Conservation (phyloP, 2,329 filamentous ascomycete species). For the Capronia coronata region DNA sequence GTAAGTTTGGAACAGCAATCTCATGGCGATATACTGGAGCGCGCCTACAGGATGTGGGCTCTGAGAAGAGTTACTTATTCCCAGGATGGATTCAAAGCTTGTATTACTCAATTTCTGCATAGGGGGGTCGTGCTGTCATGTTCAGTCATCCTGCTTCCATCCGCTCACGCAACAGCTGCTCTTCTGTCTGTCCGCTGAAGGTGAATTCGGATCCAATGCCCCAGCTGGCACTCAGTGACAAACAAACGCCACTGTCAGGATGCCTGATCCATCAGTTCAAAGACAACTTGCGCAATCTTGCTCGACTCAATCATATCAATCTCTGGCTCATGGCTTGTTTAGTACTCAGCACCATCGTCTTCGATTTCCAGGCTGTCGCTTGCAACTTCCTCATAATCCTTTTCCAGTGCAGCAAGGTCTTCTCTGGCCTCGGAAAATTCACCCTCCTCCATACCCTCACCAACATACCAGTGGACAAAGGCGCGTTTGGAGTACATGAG, state of each 20-base stretch:
- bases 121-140: conserved; percentile 8
- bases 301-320: background rate
- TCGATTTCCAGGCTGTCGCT: conserved; percentile 58
- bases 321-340: background rate
- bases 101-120: conserved; percentile 16
- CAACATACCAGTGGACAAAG: conserved; percentile 71
- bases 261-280: background rate
- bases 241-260: background rate
- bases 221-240: background rate
- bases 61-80: no score
- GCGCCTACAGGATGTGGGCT: no score
- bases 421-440: conserved; percentile 84
- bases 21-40: no score
- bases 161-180: conserved; percentile 1
- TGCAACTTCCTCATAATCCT: conserved; percentile 81
- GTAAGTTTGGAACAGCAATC: no score
- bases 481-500: conserved; percentile 65
- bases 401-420: conserved; percentile 77
- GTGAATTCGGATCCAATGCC: background rate
- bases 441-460: conserved; percentile 87
- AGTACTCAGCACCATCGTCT: conserved; percentile 37
- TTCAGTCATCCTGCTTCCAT: conserved; percentile 2
- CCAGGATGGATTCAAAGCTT: no score
- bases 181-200: background rate
- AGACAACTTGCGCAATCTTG: background rate